A percentile compares a stretch with the other conserved stretches of the same genome.
phyloP scores from a whole-genome alignment of 2,329 filamentous ascomycete genomes.

The Trichophyton rubrum region DNA sequence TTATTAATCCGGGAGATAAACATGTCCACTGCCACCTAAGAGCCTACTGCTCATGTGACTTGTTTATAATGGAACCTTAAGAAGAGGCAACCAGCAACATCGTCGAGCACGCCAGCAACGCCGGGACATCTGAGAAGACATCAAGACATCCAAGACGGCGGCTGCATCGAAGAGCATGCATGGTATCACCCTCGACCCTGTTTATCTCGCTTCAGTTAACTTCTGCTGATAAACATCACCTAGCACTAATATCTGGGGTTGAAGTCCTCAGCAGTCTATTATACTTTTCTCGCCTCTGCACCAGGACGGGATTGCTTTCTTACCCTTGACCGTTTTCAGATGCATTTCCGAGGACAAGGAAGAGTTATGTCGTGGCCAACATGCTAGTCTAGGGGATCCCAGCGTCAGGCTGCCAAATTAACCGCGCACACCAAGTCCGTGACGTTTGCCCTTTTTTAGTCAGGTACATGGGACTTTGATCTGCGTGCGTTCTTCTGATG shows the following conservation, averaged over 20 bases:
- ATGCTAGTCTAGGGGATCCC: background rate
- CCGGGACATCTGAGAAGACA: background rate
- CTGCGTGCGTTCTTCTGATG: background rate
- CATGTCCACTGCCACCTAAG: conserved; percentile 1
- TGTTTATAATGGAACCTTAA: background rate
- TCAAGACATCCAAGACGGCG: background rate
- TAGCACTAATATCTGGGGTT: background rate
- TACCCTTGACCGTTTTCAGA: background rate
- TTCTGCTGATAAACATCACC: background rate
- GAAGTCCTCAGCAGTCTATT: background rate
- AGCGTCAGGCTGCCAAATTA: background rate
- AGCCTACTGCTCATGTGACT: background rate
- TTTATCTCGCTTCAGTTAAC: background rate
- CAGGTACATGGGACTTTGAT: background rate
- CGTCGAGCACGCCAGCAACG: background rate
- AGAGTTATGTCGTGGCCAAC: background rate
- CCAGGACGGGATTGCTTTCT: background rate
- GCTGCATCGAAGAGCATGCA: background rate
- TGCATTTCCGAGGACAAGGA: background rate
- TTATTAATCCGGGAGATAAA: conserved; percentile 1
- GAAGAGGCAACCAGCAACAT: background rate
- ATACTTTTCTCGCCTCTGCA: conserved; percentile 4
- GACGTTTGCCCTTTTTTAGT: background rate
- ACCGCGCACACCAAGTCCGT: background rate
- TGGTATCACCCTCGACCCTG: background rate